Conservation (phyloP, 2,329 filamentous ascomycete genomes). For the Dothiorella sarmentorum region DNA sequence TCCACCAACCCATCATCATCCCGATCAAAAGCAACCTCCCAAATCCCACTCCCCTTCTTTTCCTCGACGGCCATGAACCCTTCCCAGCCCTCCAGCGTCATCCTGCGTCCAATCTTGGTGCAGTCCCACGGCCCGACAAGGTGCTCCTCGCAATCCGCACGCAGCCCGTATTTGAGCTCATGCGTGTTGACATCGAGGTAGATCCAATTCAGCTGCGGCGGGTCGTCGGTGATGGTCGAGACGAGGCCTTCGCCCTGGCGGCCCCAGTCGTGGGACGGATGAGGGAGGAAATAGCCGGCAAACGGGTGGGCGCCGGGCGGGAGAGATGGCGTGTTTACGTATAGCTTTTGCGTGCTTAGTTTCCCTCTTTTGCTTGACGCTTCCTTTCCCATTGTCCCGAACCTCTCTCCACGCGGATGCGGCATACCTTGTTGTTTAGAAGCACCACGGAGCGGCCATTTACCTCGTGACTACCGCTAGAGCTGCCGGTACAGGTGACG, state of each 20-base stretch:
- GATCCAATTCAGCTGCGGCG: constrained; percentile 64
- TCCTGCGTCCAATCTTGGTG: constrained; percentile 58
- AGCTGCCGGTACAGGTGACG: constrained; percentile 47
- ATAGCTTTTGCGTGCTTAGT: too few relatives aligned
- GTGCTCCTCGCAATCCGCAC: constrained; percentile 68
- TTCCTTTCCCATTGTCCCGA: too few relatives aligned
- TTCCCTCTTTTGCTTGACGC: too few relatives aligned
- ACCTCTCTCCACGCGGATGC: too few relatives aligned
- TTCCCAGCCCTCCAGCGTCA: constrained; percentile 55
- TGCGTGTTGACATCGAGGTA: constrained; percentile 61
- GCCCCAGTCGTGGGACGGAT: constrained; percentile 44
- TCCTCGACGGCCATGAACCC: constrained; percentile 53
- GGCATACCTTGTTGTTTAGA: constrained; percentile 33
- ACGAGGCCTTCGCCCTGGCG: constrained; percentile 47
- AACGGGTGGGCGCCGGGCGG: constrained; percentile 49
- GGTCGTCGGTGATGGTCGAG: constrained; percentile 45
- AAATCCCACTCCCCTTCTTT: constrained; percentile 40
- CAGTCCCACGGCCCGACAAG: constrained; percentile 79
- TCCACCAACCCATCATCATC: constrained; percentile 46
- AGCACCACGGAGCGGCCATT: constrained; percentile 45
- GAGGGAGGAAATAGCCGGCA: constrained; percentile 49
- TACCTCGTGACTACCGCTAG: constrained; percentile 41
- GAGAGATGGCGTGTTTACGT: too few relatives aligned
- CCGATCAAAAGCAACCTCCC: constrained; percentile 53
- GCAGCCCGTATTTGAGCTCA: constrained; percentile 61